phyloP scores from a whole-genome alignment of 2,329 filamentous ascomycete species.

The Aspergillus texensis region DNA sequence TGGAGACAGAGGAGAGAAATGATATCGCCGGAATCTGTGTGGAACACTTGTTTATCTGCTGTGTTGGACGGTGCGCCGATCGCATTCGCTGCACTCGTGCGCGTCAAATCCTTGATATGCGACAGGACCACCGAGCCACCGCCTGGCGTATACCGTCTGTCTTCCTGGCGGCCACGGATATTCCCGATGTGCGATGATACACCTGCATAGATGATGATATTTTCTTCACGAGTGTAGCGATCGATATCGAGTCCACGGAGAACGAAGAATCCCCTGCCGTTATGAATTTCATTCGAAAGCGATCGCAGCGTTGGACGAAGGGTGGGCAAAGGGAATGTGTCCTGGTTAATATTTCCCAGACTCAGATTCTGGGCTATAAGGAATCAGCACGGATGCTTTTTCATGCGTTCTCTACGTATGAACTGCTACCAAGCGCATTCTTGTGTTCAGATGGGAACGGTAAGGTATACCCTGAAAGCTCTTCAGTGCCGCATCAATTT shows the following conservation, averaged over 20 bases:
- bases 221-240: slow-evolving; percentile 38
- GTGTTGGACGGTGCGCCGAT: slow-evolving; percentile 51
- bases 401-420: too few species aligned
- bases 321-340: slow-evolving; percentile 48
- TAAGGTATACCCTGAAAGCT: slow-evolving; percentile 43
- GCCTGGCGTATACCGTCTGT: slow-evolving; percentile 25
- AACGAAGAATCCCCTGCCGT: slow-evolving; percentile 49
- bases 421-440: too few species aligned
- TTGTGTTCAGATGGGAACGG: too few species aligned
- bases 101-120: slow-evolving; percentile 65
- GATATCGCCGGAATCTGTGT: slow-evolving; percentile 60
- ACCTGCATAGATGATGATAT: slow-evolving; percentile 48
- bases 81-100: slow-evolving; percentile 26
- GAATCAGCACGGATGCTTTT: slow-evolving; percentile 8
- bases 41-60: slow-evolving; percentile 51
- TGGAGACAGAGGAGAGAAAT: slow-evolving; percentile 53
- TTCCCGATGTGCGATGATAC: slow-evolving; percentile 47
- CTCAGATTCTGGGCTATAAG: slow-evolving; percentile 30
- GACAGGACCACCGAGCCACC: slow-evolving; percentile 54
- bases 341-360: slow-evolving; percentile 47
- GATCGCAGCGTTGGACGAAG: slow-evolving; percentile 36
- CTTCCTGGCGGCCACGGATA: slow-evolving; percentile 47
- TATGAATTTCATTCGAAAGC: slow-evolving; percentile 42
- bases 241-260: slow-evolving; percentile 46
- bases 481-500: slow-evolving; percentile 46